Evolutionary conservation across 495 filamentous ascomycete genomes (phyloP).

Genomic region (Aspergillus wentii): DNA sequence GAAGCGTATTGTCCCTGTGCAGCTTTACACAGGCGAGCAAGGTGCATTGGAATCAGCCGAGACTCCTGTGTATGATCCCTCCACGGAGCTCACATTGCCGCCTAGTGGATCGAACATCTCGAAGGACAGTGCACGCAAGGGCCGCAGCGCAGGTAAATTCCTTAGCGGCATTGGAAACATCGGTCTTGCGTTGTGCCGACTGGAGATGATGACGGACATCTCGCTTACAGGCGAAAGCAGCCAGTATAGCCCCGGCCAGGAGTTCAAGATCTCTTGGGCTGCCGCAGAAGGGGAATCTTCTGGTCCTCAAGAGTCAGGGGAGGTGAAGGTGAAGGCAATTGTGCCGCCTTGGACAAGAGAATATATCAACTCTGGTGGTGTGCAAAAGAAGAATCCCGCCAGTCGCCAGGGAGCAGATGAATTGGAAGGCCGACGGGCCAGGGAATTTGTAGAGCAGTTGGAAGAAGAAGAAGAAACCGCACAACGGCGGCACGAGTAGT

Average conservation of each 20-base stretch:
- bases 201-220: slow-evolving; percentile 85
- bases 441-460: slow-evolving; percentile 35
- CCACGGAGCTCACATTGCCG: slow-evolving; percentile 23
- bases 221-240: slow-evolving; percentile 57
- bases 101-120: slow-evolving; percentile 38
- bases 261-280: slow-evolving; percentile 51
- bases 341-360: slow-evolving; percentile 72
- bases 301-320: slow-evolving; percentile 19
- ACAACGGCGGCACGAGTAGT: slow-evolving; percentile 21
- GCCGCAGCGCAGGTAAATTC: slow-evolving; percentile 72
- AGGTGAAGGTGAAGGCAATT: slow-evolving; percentile 75
- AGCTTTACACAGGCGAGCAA: slow-evolving; percentile 54
- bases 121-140: slow-evolving; percentile 44
- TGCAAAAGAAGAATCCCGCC: slow-evolving; percentile 16
- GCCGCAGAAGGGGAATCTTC: slow-evolving; percentile 43
- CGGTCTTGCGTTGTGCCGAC: slow-evolving; percentile 78
- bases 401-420: slow-evolving; percentile 13
- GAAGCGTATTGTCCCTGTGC: slow-evolving; percentile 81
- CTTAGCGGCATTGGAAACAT: slow-evolving; percentile 74
- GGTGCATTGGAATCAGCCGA: slow-evolving; percentile 30
- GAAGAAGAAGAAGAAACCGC: slow-evolving; percentile 32
- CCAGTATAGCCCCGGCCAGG: slow-evolving; percentile 44
- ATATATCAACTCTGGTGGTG: slow-evolving; percentile 28
- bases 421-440: slow-evolving; percentile 26
- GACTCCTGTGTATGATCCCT: slow-evolving; percentile 48